A percentile compares a stretch with the other conserved stretches of the same genome.
These are phyloP conservation scores for Suillus lakei DNA, from an alignment of 768 basidiomycete genomes.

Conservation along the genomic window DNA sequence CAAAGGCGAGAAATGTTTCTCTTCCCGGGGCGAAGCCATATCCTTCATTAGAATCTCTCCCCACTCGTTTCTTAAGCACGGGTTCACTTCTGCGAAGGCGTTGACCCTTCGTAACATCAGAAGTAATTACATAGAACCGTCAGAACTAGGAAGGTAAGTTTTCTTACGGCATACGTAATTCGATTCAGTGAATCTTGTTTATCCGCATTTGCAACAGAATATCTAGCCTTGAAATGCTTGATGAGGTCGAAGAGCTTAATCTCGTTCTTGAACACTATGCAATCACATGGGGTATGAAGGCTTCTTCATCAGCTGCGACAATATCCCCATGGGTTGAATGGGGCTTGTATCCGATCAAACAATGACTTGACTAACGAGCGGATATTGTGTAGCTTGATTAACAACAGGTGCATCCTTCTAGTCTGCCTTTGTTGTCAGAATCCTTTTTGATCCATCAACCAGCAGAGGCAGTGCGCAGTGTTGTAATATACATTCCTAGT, in stretches of 20 bases:
- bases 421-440: background rate
- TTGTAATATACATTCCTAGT: background rate
- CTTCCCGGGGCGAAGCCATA: constrained; percentile 78
- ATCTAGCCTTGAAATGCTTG: constrained; percentile 81
- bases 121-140: constrained; percentile 44
- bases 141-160: constrained; percentile 65
- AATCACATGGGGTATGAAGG: constrained; percentile 65
- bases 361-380: background rate
- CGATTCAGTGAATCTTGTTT: background rate
- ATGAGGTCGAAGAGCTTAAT: constrained; percentile 94
- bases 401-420: background rate
- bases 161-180: background rate
- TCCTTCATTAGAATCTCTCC: constrained; percentile 57
- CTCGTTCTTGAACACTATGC: constrained; percentile 90
- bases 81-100: constrained; percentile 60
- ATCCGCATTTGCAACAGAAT: constrained; percentile 53
- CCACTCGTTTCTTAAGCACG: constrained; percentile 58
- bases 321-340: constrained; percentile 3
- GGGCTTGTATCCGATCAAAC: background rate
- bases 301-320: background rate
- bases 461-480: background rate
- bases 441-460: background rate
- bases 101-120: constrained; percentile 76
- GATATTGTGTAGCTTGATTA: background rate
- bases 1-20: constrained; percentile 68